These are phyloP conservation scores for Polyplosphaeria fusca DNA, from an alignment of 495 filamentous ascomycete genomes.

Conservation along the genomic window DNA sequence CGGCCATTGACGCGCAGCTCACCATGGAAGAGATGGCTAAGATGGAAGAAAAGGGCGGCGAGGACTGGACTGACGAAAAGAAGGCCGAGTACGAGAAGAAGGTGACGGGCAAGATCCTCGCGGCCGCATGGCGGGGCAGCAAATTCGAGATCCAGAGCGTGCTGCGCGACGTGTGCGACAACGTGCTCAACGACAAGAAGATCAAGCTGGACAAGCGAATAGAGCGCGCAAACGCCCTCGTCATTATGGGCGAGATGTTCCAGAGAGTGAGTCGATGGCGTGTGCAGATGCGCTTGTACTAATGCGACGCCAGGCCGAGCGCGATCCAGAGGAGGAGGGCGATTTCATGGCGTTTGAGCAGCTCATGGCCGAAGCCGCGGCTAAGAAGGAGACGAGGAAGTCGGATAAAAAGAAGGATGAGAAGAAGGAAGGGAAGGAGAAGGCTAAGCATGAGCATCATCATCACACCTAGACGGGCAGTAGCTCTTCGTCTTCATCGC, in stretches of 20 bases:
- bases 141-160: constrained; percentile 99
- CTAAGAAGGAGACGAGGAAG: constrained; percentile 81
- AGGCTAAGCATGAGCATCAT: neutral
- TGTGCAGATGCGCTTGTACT: too few species aligned
- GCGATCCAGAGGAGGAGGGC: constrained; percentile 93
- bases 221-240: constrained; percentile 84
- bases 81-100: constrained; percentile 92
- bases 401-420: constrained; percentile 46
- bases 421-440: constrained; percentile 2
- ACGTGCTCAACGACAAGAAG: constrained; percentile 69
- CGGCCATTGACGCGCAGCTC: constrained; percentile 96
- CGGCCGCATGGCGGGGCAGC: constrained; percentile 93
- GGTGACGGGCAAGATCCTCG: constrained; percentile 98
- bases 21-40: constrained; percentile 99
- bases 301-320: constrained; percentile 62
- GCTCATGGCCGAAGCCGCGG: constrained; percentile 91
- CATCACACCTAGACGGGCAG: neutral
- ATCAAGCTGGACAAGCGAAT: constrained; percentile 79
- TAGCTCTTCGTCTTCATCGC: too few species aligned
- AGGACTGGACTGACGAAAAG: constrained; percentile 98
- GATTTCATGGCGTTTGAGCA: constrained; percentile 99
- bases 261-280: too few species aligned
- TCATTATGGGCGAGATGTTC: constrained; percentile 85
- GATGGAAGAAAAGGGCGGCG: constrained; percentile 88
- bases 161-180: constrained; percentile 74